phyloP scores from a whole-genome alignment of 352 stramenopile genomes.

The Blastocystis sp. region DNA sequence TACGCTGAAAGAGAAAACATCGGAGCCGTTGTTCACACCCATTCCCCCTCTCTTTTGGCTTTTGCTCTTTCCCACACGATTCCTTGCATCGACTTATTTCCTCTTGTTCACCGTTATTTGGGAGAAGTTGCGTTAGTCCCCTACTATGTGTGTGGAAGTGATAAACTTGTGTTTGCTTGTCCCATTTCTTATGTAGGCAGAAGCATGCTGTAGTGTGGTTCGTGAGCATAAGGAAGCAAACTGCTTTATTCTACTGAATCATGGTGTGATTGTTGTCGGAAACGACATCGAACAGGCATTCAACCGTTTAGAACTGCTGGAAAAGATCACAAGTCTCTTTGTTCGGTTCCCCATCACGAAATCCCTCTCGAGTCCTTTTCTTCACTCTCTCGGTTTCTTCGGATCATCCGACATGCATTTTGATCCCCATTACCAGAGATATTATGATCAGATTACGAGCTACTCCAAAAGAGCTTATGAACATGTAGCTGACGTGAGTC shows the following conservation, averaged over 20 bases:
- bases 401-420: not conserved
- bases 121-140: slow-evolving; percentile 12
- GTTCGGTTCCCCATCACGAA: not conserved
- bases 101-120: not conserved
- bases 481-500: not conserved
- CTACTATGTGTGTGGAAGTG: slow-evolving; percentile 25
- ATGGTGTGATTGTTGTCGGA: slow-evolving; percentile 20
- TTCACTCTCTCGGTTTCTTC: not conserved
- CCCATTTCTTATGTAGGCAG: not conserved
- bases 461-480: slow-evolving; percentile 12
- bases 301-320: not conserved
- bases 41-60: slow-evolving; percentile 27
- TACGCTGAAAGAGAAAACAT: not conserved
- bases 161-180: not conserved
- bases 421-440: not conserved
- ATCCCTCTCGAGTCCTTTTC: not conserved
- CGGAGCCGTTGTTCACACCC: slow-evolving; percentile 30
- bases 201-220: not conserved
- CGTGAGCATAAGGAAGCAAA: not conserved
- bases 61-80: slow-evolving; percentile 22
- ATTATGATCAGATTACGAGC: not conserved
- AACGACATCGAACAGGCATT: not conserved
- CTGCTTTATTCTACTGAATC: slow-evolving; percentile 37
- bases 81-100: not conserved
- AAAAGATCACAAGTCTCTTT: not conserved